Conservation (phyloP, 2,329 filamentous ascomycete species). For the Apiospora phragmitis region DNA sequence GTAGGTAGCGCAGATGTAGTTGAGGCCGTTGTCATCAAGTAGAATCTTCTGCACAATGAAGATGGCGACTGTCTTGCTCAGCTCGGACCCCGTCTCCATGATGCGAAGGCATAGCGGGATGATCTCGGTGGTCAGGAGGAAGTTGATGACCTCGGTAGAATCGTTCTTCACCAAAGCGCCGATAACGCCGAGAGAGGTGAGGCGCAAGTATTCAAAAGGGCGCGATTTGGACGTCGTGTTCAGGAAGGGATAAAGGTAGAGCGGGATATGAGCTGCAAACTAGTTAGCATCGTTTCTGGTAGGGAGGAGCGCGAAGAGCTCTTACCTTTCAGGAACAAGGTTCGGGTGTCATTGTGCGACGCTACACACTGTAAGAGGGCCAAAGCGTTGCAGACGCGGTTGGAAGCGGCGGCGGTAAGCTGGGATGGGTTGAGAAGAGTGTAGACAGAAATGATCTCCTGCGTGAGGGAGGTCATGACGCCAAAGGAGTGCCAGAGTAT, state of each 20-base stretch:
- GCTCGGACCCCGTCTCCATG: slow-evolving; percentile 97
- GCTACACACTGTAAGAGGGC: slow-evolving; percentile 96
- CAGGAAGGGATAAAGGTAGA: slow-evolving; percentile 96
- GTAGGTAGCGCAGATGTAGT: slow-evolving; percentile 98
- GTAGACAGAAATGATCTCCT: slow-evolving; percentile 99
- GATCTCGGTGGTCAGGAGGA: slow-evolving; percentile 96
- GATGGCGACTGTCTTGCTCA: slow-evolving; percentile 98
- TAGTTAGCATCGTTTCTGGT: slow-evolving; percentile 10
- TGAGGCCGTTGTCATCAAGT: slow-evolving; percentile 91
- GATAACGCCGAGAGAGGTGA: slow-evolving; percentile 95
- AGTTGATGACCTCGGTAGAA: slow-evolving; percentile 98
- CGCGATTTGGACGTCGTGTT: slow-evolving; percentile 98
- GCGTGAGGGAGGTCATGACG: slow-evolving; percentile 95
- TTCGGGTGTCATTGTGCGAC: slow-evolving; percentile 93
- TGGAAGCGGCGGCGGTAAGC: slow-evolving; percentile 94
- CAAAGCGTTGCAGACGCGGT: slow-evolving; percentile 95
- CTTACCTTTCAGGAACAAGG: slow-evolving; percentile 85
- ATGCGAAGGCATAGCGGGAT: slow-evolving; percentile 96
- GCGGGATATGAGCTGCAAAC: slow-evolving; percentile 83
- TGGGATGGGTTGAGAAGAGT: slow-evolving; percentile 95
- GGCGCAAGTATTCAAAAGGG: slow-evolving; percentile 93
- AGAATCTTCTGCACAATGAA: slow-evolving; percentile 99
- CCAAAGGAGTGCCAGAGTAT: slow-evolving; percentile 99
- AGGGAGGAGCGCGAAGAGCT: not conserved
- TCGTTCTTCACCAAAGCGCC: slow-evolving; percentile 98